Conservation (phyloP, 495 filamentous ascomycete genomes). For the Aspergillus incahuasiensis region DNA sequence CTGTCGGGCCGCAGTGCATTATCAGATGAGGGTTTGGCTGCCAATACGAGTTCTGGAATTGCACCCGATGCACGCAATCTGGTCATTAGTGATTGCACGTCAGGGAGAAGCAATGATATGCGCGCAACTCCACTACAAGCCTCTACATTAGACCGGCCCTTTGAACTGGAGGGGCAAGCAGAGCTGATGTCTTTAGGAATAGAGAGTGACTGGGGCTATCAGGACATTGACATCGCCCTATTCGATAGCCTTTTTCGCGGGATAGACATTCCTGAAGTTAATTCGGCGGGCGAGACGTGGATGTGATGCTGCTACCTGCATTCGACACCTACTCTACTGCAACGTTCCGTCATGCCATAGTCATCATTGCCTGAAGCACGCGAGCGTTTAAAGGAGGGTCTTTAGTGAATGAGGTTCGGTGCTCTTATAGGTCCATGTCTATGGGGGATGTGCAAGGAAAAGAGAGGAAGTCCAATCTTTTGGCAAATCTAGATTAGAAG, state of each 20-base stretch:
- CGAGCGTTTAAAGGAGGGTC: no score
- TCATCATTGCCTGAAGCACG: no score
- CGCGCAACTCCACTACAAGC: not conserved
- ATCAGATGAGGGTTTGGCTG: not conserved
- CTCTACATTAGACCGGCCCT: not conserved
- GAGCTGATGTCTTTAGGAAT: not conserved
- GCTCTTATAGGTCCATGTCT: no score
- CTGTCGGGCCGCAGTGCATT: not conserved
- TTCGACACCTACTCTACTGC: no score
- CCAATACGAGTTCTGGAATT: not conserved
- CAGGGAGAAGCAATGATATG: not conserved
- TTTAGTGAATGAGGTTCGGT: no score
- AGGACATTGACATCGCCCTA: conserved; percentile 27
- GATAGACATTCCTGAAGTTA: not conserved
- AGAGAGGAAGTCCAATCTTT: no score
- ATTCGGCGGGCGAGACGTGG: not conserved
- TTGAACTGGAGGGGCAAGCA: not conserved
- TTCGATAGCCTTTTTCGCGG: conserved; percentile 29
- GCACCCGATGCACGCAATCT: no score
- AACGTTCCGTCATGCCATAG: no score
- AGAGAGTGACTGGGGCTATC: conserved; percentile 22
- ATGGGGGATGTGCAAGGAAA: no score
- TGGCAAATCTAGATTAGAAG: no score
- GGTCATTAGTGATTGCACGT: no score
- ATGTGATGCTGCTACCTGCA: not conserved